A percentile compares a stretch with the other conserved stretches of the same genome.
phyloP scores from a whole-genome alignment of 1,284 basidiomycete genomes.

The Athelia sp. region DNA sequence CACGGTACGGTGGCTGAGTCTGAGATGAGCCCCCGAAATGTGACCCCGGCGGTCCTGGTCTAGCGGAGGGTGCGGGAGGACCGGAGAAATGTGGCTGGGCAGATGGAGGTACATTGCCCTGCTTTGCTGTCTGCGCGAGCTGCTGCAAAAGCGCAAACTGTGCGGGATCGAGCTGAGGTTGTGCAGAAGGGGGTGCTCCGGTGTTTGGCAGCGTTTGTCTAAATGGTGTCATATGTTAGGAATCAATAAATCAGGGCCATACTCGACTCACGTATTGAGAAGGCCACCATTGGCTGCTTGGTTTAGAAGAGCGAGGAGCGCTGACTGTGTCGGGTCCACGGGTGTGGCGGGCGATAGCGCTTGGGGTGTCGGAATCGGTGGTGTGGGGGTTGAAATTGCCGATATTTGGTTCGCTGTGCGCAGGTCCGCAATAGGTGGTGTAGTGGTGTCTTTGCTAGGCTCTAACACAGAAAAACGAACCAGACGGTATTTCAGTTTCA shows the following conservation, averaged over 20 bases:
- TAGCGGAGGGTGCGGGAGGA: conserved; percentile 8
- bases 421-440: conserved; percentile 33
- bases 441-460: conserved; percentile 39
- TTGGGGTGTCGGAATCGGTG: conserved; percentile 20
- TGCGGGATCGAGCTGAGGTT: conserved; percentile 40
- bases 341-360: conserved; percentile 22
- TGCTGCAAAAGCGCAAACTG: conserved; percentile 71
- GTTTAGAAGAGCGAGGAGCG: conserved; percentile 61
- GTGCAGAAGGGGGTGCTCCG: conserved; percentile 5
- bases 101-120: conserved; percentile 30
- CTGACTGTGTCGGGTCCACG: conserved; percentile 46
- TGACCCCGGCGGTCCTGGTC: background rate
- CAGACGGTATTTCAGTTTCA: conserved; percentile 60
- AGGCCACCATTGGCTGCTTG: conserved; percentile 45
- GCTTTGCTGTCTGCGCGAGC: conserved; percentile 56
- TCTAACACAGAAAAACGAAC: conserved; percentile 62
- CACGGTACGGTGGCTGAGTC: conserved; percentile 31
- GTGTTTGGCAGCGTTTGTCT: conserved; percentile 67
- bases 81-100: conserved; percentile 18
- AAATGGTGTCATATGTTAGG: conserved; percentile 6
- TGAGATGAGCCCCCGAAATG: conserved; percentile 21
- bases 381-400: conserved; percentile 26
- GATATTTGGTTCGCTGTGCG: conserved; percentile 24
- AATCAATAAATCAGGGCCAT: background rate
- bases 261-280: conserved; percentile 27